Evolutionary conservation across 2,329 filamentous ascomycete species (phyloP).

Genomic region (Cladosporium sp.): DNA sequence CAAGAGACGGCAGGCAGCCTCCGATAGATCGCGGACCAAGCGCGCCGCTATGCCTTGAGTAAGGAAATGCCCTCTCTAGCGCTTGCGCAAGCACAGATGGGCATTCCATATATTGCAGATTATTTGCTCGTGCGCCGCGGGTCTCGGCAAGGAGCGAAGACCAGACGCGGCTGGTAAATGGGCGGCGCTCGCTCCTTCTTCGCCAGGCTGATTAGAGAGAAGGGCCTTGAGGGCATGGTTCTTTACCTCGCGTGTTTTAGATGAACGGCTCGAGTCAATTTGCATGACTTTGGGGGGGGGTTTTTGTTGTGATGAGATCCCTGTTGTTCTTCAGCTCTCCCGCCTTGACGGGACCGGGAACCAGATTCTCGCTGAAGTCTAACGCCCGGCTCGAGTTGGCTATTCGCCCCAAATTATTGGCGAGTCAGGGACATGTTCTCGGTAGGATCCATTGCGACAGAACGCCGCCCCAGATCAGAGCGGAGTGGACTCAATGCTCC

Average conservation of each 20-base stretch:
- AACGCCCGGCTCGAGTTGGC: background rate
- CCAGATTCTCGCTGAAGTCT: conserved; percentile 2
- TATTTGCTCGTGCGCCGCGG: background rate
- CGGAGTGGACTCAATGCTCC: background rate
- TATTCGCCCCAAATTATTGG: background rate
- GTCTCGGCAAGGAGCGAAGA: background rate
- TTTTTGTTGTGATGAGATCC: background rate
- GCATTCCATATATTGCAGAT: background rate
- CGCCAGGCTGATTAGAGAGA: background rate
- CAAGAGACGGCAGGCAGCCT: background rate
- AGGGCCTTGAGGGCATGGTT: background rate
- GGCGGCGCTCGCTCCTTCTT: background rate
- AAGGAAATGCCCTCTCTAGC: background rate
- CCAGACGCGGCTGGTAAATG: background rate
- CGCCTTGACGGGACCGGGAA: background rate
- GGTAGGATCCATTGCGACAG: background rate
- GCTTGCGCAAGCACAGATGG: background rate
- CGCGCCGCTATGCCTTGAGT: conserved; percentile 1
- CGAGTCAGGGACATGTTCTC: background rate
- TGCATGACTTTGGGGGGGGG: background rate
- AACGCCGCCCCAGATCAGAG: background rate
- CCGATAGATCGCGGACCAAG: background rate
- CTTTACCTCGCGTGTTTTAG: background rate
- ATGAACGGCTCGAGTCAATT: background rate
- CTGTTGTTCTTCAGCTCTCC: conserved; percentile 8